Evolutionary conservation across 805 yeast species (phyloP).

Genomic region (Lipomyces orientalis): DNA sequence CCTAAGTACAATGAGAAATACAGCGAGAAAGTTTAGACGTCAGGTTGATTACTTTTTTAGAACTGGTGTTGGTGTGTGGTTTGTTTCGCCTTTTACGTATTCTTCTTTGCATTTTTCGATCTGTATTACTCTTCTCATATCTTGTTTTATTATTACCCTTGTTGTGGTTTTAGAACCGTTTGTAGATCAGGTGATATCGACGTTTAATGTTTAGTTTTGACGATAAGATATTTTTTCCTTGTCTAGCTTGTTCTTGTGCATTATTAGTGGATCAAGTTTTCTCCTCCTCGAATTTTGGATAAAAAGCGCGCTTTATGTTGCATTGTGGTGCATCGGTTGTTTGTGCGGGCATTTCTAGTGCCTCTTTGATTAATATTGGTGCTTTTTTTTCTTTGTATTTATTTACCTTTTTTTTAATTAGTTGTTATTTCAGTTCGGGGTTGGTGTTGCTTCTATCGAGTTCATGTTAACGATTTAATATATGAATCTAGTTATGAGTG

Average conservation of each 20-base stretch:
- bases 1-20: constrained; percentile 4
- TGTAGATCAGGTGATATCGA: neutral
- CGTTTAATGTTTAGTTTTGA: neutral
- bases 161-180: neutral
- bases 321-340: neutral
- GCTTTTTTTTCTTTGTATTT: neutral
- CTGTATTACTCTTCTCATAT: neutral
- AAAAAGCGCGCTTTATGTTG: neutral
- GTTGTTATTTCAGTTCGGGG: neutral
- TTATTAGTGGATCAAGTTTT: neutral
- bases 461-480: neutral
- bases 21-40: constrained; percentile 12
- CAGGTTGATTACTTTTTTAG: neutral
- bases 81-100: neutral
- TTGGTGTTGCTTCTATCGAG: neutral
- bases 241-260: neutral
- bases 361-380: neutral
- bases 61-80: neutral
- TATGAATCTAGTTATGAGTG: neutral
- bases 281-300: neutral
- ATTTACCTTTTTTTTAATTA: too few relatives aligned
- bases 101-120: neutral
- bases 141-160: neutral
- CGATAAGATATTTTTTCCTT: neutral
- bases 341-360: neutral